These are phyloP conservation scores for Wickerhamomyces subpelliculosus DNA, from an alignment of 805 yeast species.

Conservation along the genomic window DNA sequence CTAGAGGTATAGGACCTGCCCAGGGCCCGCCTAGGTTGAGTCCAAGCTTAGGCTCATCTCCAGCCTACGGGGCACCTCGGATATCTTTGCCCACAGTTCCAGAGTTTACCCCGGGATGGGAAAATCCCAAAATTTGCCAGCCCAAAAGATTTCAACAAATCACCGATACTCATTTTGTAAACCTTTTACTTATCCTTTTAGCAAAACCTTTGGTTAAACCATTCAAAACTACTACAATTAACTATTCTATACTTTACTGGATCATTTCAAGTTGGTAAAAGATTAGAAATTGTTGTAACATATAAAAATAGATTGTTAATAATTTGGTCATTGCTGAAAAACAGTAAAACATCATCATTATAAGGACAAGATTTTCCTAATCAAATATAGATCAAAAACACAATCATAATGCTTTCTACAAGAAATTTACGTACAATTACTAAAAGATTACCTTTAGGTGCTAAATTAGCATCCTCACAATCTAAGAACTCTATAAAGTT, in stretches of 20 bases:
- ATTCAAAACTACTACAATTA: no score
- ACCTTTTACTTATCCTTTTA: no score
- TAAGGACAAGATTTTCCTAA: neutral
- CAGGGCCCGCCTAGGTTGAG: no score
- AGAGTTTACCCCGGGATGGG: neutral
- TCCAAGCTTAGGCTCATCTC: neutral
- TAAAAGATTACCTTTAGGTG: slow-evolving; percentile 6
- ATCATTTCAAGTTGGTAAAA: no score
- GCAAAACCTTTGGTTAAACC: no score
- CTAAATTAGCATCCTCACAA: slow-evolving; percentile 1
- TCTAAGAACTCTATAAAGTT: neutral
- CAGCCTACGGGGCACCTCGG: neutral
- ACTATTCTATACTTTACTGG: no score
- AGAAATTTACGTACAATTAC: slow-evolving; percentile 9
- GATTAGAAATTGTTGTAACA: no score
- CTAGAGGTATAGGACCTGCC: no score
- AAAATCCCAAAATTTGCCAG: neutral
- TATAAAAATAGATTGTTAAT: no score
- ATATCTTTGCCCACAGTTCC: neutral
- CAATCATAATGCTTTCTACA: slow-evolving; percentile 12
- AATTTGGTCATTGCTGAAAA: no score
- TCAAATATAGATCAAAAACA: neutral
- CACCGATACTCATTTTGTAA: neutral
- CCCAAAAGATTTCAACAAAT: neutral
- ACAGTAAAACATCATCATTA: neutral